Percentiles rank a stretch among this genome's conserved stretches.
These are phyloP conservation scores for Melanopsichium pennsylvanicum DNA, from an alignment of 1,284 basidiomycete genomes.

Conservation along the genomic window DNA sequence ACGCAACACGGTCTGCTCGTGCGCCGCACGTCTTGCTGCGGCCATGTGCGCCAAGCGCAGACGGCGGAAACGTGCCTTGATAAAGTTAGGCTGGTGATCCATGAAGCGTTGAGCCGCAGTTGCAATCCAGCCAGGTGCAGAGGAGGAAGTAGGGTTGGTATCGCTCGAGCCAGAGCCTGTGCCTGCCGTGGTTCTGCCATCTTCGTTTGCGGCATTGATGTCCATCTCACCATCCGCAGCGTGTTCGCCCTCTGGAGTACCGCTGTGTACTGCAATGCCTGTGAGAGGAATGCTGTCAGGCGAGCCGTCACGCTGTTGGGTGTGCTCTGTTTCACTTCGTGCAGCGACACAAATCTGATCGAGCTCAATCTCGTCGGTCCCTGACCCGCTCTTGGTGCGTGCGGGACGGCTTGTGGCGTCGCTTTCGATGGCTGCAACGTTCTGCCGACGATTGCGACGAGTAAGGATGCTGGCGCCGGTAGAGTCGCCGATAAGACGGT, in stretches of 20 bases:
- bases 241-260: constrained; percentile 1
- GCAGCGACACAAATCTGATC: constrained; percentile 26
- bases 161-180: constrained; percentile 48
- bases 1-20: constrained; percentile 52
- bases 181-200: constrained; percentile 43
- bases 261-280: constrained; percentile 13
- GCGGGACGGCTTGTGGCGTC: constrained; percentile 3
- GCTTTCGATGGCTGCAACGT: constrained; percentile 5
- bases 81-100: constrained; percentile 53
- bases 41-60: constrained; percentile 56
- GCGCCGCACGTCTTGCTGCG: constrained; percentile 52
- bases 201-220: constrained; percentile 21
- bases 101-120: constrained; percentile 41
- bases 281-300: constrained; percentile 5
- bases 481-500: constrained; percentile 35
- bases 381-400: constrained; percentile 3
- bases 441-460: constrained; percentile 29
- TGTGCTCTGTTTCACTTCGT: background rate
- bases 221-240: constrained; percentile 10
- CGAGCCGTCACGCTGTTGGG: background rate
- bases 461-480: constrained; percentile 23
- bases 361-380: constrained; percentile 38
- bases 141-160: constrained; percentile 52
- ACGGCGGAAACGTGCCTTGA: constrained; percentile 52
- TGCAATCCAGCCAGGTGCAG: constrained; percentile 43